phyloP scores from a whole-genome alignment of 2,329 filamentous ascomycete species.

The Diaporthe batatas region DNA sequence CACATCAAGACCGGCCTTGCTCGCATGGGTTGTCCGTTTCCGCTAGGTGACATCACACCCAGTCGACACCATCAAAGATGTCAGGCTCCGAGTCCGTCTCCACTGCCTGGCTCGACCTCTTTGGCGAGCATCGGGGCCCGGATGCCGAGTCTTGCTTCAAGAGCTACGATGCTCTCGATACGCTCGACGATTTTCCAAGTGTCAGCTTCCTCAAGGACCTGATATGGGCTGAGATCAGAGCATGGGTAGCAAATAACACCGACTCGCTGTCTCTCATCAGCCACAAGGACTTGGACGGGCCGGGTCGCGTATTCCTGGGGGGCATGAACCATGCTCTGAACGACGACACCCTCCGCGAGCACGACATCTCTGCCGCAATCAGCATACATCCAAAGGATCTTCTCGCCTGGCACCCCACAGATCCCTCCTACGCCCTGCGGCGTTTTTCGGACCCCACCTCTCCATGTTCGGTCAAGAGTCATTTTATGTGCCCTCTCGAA shows the following conservation, averaged over 20 bases:
- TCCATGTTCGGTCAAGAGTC: slow-evolving; percentile 19
- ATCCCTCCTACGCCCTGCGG: slow-evolving; percentile 30
- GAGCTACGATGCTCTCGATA: slow-evolving; percentile 33
- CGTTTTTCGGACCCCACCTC: slow-evolving; percentile 16
- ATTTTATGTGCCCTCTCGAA: slow-evolving; percentile 24
- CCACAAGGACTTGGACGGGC: slow-evolving; percentile 22
- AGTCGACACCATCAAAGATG: slow-evolving; percentile 18
- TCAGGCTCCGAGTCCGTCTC: slow-evolving; percentile 16
- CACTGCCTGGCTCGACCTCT: slow-evolving; percentile 30
- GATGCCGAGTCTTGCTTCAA: slow-evolving; percentile 33
- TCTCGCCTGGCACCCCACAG: slow-evolving; percentile 34
- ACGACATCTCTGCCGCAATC: slow-evolving; percentile 31
- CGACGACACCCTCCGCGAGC: slow-evolving; percentile 25
- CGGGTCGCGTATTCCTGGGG: slow-evolving; percentile 29
- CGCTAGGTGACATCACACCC: neutral
- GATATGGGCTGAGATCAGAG: slow-evolving; percentile 28
- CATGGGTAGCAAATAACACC: slow-evolving; percentile 34
- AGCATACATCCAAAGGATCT: slow-evolving; percentile 32
- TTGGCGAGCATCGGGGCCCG: neutral
- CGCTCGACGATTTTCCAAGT: slow-evolving; percentile 5
- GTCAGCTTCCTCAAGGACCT: slow-evolving; percentile 29
- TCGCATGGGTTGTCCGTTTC: neutral
- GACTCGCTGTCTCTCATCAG: slow-evolving; percentile 26
- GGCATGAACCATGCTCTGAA: slow-evolving; percentile 37
- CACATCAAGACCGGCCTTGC: neutral